Evolutionary conservation across 495 filamentous ascomycete genomes (phyloP), one percentile per base, ranked within the genome.

Genomic region (Xylaria curta): DNA sequence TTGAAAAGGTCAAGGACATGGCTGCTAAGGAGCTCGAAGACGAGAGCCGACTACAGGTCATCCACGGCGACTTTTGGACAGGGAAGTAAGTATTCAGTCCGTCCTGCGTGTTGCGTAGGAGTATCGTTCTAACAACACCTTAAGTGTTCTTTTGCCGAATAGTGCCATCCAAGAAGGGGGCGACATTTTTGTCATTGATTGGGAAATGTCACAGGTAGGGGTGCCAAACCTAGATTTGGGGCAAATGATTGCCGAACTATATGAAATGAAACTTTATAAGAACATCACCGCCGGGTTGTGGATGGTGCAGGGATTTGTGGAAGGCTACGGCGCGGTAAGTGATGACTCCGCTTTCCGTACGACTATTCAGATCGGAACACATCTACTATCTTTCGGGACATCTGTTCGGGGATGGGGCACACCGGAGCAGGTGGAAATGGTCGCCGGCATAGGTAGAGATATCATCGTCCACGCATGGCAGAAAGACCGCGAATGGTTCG

Each of bases 51-150:
- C 78, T 80, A 38, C 81, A 81, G 17, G 71, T 85, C 9, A 87
- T 88, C 47, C 87, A 89, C 73, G 86, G 87, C 7, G 87, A 89
- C 68, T 88, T 89, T 65, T 89, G 87, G 87, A 84, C 84, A 17
- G 87, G 87, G 38, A 89, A 89, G 86, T 87, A 80, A 61, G 86
- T 47, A 19, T 62, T 42, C 53, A 0, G 54, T 44, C 63, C 15
- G n/a, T 70, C 24, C 44, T 6, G 21, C 3, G 24, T 3, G 40
- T 54, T 38, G 12, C 17, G 47, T 21, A 44, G 7, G 33, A 10
- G 53, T 61, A 13, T 33, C 40, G 5, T 56, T 8, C 60, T 78
- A 47, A 77, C 44, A 21, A 8, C 19, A 38, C 9, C 8, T 19
- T 65, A 63, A 76, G 76, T 73, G 76, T 75, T 70, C 72, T 74